phyloP scores from a whole-genome alignment of 441 rosid genomes.

The Aleurites moluccanus region DNA sequence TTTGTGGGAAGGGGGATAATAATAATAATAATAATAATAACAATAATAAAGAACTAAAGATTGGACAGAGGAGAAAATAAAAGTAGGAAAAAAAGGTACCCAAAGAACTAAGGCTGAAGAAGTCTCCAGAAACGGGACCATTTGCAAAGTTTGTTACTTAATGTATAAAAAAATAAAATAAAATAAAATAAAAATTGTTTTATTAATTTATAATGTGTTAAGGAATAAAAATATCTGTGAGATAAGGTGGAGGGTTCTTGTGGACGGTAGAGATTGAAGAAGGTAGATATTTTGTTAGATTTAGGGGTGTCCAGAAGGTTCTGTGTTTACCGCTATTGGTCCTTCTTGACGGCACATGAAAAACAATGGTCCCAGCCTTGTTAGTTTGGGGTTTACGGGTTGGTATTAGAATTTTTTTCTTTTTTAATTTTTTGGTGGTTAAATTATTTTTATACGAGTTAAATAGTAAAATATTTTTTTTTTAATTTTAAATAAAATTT shows the following conservation, averaged over 20 bases:
- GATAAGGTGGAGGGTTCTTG: constrained; percentile 14
- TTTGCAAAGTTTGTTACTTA: constrained; percentile 14
- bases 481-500: too few species aligned
- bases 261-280: constrained; percentile 21
- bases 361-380: not conserved
- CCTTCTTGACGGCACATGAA: not conserved
- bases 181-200: not conserved
- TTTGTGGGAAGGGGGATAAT: too few species aligned
- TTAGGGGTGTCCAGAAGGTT: constrained; percentile 22
- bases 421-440: too few species aligned
- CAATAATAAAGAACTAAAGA: not conserved
- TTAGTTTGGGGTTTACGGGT: too few species aligned
- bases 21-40: not conserved
- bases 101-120: not conserved
- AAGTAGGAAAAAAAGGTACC: not conserved
- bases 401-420: too few species aligned
- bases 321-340: not conserved
- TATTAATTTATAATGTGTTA: too few species aligned
- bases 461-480: too few species aligned
- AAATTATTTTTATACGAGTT: too few species aligned
- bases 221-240: not conserved
- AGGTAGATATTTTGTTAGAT: constrained; percentile 6
- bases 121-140: constrained; percentile 19
- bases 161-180: not conserved
- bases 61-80: not conserved